Evolutionary conservation across 106 monocot species (phyloP).

Genomic region (Alisma plantagoaquatica): DNA sequence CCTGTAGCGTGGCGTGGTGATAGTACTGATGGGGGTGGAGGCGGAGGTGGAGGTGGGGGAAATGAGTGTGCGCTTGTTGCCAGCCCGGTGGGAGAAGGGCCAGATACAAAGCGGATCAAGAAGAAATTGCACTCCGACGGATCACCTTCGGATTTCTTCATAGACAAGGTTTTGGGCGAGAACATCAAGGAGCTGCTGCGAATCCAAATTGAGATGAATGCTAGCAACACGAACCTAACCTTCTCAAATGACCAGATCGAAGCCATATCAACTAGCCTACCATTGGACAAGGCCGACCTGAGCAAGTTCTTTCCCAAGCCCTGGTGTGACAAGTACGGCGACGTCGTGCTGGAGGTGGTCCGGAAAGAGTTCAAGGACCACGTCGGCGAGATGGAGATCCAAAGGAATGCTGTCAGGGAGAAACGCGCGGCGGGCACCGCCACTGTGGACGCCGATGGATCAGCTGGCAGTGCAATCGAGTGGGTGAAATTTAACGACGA

Average conservation of each 20-base stretch:
- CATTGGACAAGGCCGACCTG: slow-evolving; percentile 40
- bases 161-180: slow-evolving; percentile 68
- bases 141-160: slow-evolving; percentile 46
- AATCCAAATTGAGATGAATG: slow-evolving; percentile 38
- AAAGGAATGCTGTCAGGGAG: slow-evolving; percentile 5
- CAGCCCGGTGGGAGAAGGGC: slow-evolving; percentile 34
- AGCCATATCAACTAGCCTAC: slow-evolving; percentile 46
- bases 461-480: not conserved
- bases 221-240: slow-evolving; percentile 26
- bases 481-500: not conserved
- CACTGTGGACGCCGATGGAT: no score
- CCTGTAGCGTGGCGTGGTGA: slow-evolving; percentile 20
- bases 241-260: slow-evolving; percentile 60
- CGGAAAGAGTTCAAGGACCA: slow-evolving; percentile 79
- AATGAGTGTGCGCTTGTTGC: slow-evolving; percentile 25
- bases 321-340: slow-evolving; percentile 67
- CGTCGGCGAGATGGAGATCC: slow-evolving; percentile 46
- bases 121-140: slow-evolving; percentile 39
- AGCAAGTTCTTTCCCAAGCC: slow-evolving; percentile 49
- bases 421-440: no score
- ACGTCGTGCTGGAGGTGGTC: slow-evolving; percentile 53
- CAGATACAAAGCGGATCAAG: slow-evolving; percentile 53
- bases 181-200: slow-evolving; percentile 67
- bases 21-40: no score
- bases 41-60: no score